Percentiles rank a stretch among this genome's conserved stretches.
Evolutionary conservation across 2,329 filamentous ascomycete genomes (phyloP).

Genomic region (Monosporascus sp.): DNA sequence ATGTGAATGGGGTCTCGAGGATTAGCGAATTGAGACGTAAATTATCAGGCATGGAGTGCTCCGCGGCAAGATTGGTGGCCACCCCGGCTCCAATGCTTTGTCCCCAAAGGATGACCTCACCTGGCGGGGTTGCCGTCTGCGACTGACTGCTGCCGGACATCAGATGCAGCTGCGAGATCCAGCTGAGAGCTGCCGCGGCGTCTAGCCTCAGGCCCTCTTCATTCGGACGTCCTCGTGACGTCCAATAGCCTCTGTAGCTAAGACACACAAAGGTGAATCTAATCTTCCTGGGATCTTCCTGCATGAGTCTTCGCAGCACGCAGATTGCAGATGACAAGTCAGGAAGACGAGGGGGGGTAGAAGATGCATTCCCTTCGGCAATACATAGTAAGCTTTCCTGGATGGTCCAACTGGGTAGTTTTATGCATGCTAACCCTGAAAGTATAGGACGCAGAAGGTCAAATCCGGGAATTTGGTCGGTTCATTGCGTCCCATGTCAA

Average conservation of each 20-base stretch:
- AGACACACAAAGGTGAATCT: conserved; percentile 48
- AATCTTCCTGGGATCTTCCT: conserved; percentile 22
- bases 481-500: conserved; percentile 21
- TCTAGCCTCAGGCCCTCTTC: conserved; percentile 67
- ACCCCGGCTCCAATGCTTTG: conserved; percentile 73
- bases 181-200: conserved; percentile 57
- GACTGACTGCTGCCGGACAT: conserved; percentile 7
- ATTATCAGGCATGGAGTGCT: conserved; percentile 30
- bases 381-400: conserved; percentile 14
- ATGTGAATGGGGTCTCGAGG: conserved; percentile 72
- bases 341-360: conserved; percentile 50
- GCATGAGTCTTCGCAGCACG: conserved; percentile 34
- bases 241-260: conserved; percentile 74
- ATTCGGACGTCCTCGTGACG: conserved; percentile 63
- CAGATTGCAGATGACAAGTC: conserved; percentile 49
- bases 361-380: conserved; percentile 51
- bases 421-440: conserved; percentile 41
- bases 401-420: conserved; percentile 4
- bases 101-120: conserved; percentile 61
- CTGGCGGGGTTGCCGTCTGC: conserved; percentile 4
- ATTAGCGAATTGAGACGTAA: conserved; percentile 47
- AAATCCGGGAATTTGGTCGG: conserved; percentile 12
- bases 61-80: conserved; percentile 55
- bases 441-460: conserved; percentile 51
- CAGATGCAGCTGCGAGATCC: conserved; percentile 46